These are phyloP conservation scores for Sporothrix globosa DNA, from an alignment of 2,329 filamentous ascomycete species.

Conservation along the genomic window DNA sequence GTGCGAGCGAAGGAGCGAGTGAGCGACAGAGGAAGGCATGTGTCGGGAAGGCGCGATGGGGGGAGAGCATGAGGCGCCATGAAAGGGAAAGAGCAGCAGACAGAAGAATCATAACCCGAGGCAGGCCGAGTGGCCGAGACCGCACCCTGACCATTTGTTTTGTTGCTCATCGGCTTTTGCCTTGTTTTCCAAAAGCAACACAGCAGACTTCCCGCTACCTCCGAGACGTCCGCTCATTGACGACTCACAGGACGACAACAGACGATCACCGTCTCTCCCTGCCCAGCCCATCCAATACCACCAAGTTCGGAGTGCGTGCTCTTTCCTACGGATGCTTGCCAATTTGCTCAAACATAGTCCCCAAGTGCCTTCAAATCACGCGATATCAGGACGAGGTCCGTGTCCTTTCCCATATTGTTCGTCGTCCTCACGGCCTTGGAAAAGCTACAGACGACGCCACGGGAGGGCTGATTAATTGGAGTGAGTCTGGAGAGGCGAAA, in stretches of 20 bases:
- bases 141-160: not conserved
- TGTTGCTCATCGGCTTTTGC: not conserved
- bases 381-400: not conserved
- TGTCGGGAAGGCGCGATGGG: not conserved
- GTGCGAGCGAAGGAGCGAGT: not conserved
- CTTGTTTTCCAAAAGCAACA: not conserved
- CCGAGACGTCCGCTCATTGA: slow-evolving; percentile 14
- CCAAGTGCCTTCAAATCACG: slow-evolving; percentile 6
- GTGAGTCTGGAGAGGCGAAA: not conserved
- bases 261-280: not conserved
- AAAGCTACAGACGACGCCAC: not conserved
- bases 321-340: not conserved
- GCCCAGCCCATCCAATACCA: not conserved
- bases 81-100: not conserved
- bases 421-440: not conserved
- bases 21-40: not conserved
- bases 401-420: not conserved
- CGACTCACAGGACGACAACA: not conserved
- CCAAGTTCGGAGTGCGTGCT: no score
- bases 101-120: slow-evolving; percentile 9
- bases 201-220: slow-evolving; percentile 12
- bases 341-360: not conserved
- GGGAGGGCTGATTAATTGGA: not conserved
- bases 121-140: slow-evolving; percentile 22
- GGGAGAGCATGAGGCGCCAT: not conserved